A percentile compares a stretch with the other conserved stretches of the same genome.
These are phyloP conservation scores for Saccharomyces mikatae DNA, from an alignment of 805 yeast genomes.

Conservation along the genomic window DNA sequence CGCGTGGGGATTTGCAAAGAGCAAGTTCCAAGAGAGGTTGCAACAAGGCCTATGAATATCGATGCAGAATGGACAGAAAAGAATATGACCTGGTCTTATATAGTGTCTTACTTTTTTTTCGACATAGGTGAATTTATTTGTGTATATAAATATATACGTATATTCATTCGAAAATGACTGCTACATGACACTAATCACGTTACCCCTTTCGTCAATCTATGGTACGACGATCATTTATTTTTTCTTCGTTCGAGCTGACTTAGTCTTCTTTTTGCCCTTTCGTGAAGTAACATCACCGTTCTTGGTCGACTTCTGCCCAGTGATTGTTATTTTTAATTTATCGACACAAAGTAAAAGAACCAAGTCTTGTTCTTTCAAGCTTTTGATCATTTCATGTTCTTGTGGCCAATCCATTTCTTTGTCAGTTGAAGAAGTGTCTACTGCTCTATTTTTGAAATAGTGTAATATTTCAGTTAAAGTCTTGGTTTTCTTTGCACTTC, in stretches of 20 bases:
- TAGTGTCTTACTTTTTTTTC: not conserved
- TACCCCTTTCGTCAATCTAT: not conserved
- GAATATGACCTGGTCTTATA: not conserved
- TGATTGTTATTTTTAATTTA: slow-evolving; percentile 57
- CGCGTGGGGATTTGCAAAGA: slow-evolving; percentile 83
- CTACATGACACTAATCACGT: not conserved
- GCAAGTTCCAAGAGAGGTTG: slow-evolving; percentile 50
- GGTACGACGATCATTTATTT: not conserved
- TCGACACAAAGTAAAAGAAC: slow-evolving; percentile 61
- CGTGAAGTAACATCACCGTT: slow-evolving; percentile 16
- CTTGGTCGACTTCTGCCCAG: slow-evolving; percentile 36
- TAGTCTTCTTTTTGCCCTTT: slow-evolving; percentile 10
- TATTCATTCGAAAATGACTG: not conserved
- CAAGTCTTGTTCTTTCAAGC: slow-evolving; percentile 56
- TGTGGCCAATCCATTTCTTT: slow-evolving; percentile 60
- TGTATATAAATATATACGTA: not conserved
- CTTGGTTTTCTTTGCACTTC: slow-evolving; percentile 78
- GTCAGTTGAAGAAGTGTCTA: slow-evolving; percentile 38
- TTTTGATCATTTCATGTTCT: slow-evolving; percentile 50
- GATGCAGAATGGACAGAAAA: not conserved
- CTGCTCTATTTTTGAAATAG: slow-evolving; percentile 44
- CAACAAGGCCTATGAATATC: slow-evolving; percentile 34
- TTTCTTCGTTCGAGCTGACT: not conserved
- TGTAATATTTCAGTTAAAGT: slow-evolving; percentile 62
- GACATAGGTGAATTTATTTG: not conserved